Conservation (phyloP, 139 green algal genomes). For the Ettlia oleoabundans region DNA sequence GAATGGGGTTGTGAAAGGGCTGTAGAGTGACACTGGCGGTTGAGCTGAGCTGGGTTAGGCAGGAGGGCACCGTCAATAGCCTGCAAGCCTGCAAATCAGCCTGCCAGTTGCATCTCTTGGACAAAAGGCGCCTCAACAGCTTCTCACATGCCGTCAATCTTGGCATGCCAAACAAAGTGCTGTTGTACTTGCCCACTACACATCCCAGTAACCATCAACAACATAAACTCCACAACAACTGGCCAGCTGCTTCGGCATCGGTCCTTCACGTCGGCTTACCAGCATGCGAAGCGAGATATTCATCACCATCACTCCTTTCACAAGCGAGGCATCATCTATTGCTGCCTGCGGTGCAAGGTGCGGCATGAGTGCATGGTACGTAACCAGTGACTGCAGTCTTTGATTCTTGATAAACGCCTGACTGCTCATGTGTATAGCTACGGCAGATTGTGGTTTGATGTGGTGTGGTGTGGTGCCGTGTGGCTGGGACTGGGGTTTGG, state of each 20-base stretch:
- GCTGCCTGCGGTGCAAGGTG: constrained; percentile 57
- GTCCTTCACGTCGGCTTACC: background rate
- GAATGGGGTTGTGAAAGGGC: constrained; percentile 31
- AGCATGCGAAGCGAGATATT: constrained; percentile 88
- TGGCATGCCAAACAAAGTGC: too few relatives aligned
- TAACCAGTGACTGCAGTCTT: background rate
- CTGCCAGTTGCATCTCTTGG: too few relatives aligned
- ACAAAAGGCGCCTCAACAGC: too few relatives aligned
- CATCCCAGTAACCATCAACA: background rate
- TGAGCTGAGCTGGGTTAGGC: too few relatives aligned
- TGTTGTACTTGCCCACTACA: background rate
- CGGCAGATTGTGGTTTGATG: too few relatives aligned
- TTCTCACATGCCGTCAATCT: too few relatives aligned
- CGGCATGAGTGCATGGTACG: background rate
- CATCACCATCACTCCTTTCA: constrained; percentile 78
- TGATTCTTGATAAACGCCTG: background rate
- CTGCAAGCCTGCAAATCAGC: too few relatives aligned
- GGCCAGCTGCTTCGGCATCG: background rate
- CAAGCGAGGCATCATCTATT: constrained; percentile 54
- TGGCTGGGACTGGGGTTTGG: too few relatives aligned
- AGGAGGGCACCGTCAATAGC: too few relatives aligned
- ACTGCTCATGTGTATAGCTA: background rate
- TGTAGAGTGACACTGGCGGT: background rate
- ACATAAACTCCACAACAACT: background rate
- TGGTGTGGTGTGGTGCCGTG: too few relatives aligned